Evolutionary conservation across 2,329 filamentous ascomycete genomes (phyloP).

Genomic region (Penicillium palitans): DNA sequence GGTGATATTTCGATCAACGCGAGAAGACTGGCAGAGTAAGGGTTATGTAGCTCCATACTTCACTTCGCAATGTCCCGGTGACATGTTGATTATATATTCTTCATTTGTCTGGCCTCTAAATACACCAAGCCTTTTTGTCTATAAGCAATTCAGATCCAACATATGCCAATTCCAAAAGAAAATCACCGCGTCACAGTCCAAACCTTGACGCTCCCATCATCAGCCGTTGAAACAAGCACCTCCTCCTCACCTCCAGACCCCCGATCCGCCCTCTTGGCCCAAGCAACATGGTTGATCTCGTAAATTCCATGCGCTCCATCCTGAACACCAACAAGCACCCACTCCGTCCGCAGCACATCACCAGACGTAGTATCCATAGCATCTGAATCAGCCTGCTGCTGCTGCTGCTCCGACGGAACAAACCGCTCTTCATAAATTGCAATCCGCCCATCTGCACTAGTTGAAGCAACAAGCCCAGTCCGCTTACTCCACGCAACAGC

Average conservation of each 20-base stretch:
- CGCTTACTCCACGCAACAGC: conserved; percentile 77
- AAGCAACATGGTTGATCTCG: conserved; percentile 88
- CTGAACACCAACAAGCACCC: conserved; percentile 69
- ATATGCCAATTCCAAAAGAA: background rate
- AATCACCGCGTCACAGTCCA: conserved; percentile 61
- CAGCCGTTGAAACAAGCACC: conserved; percentile 85
- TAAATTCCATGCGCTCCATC: conserved; percentile 84
- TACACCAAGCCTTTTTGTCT: conserved; percentile 6
- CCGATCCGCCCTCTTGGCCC: conserved; percentile 75
- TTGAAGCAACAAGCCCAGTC: conserved; percentile 78
- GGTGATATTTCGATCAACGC: too few relatives aligned
- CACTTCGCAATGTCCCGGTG: background rate
- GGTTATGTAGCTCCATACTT: background rate
- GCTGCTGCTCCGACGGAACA: conserved; percentile 15
- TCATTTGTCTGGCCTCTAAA: background rate
- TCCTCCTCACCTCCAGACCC: conserved; percentile 57
- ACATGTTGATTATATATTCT: background rate
- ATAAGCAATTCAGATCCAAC: background rate
- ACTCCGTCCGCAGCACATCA: conserved; percentile 52
- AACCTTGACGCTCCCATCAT: conserved; percentile 83
- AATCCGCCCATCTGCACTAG: conserved; percentile 81
- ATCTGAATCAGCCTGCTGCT: conserved; percentile 16
- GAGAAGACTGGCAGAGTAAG: too few relatives aligned
- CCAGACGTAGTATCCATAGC: conserved; percentile 32
- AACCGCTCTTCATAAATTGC: conserved; percentile 72